Base-by-base conservation (phyloP, 768 basidiomycete genomes). In the Suillus subluteus region DNA sequence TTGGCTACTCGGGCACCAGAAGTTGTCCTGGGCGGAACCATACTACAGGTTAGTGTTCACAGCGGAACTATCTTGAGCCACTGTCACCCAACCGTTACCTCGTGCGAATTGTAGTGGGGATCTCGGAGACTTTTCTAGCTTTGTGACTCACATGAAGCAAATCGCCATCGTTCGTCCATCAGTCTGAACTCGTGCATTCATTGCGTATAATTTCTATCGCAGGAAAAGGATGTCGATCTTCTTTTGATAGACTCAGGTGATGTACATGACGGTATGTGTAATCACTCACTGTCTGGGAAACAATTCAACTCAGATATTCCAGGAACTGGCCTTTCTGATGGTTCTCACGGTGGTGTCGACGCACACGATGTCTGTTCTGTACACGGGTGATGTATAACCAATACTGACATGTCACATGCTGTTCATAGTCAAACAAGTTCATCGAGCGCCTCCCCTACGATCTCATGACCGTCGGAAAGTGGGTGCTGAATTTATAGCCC, bases 1-100 rank as follows among this genome's bases (percentile, higher is more conserved):
- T 40, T 91, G 90, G 90, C 80, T 96, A 2, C 82, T 95, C 43
- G 95, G 95, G 2, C 95, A 97, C 78, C 91, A 93, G 71, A 91
- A 94, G 72, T 23, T 79, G 4, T 84, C 83, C 6, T 87, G 84
- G 73, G 91, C 92, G 0, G 92, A 95, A 71, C 91, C 92, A 0
- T 88, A 91, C 74, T 93, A 91, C 76, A 86, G 84, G 84, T 85
- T 63, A 62, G 82, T 69, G 7, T 37, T 35, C 46, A 56, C 32
- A 62, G 56, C 5, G n/a, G 3, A 56, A 44, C 12, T 67, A 15
- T 4, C 26, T 38, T 11, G 40, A 59, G 26, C 38, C 30, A 64
- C 11, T 7, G 9, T 59, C 30, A 48, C 26, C 43, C 26, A 61
- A 32, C 18, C 52, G 56, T 43, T 16, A 66, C 21, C 43, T 8